Evolutionary conservation across 2,329 filamentous ascomycete genomes (phyloP), one percentile per base, ranked within the genome.

Genomic region (Stromatinia cepivora): DNA sequence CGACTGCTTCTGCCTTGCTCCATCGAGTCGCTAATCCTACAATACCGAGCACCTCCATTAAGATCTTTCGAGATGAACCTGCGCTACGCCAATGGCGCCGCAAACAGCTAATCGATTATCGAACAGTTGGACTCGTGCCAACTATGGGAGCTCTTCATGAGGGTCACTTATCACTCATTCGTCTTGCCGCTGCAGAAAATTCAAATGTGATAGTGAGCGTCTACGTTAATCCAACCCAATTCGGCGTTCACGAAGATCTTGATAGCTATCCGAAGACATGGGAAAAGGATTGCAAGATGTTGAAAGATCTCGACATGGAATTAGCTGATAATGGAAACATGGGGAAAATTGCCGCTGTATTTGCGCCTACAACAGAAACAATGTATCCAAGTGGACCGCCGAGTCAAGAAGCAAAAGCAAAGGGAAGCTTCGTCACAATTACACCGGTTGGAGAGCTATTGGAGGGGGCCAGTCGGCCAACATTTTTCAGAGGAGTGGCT

Each of bases 71-170:
- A 75, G 86, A 92, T 79, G 88, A 95, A 70, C 82, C 88, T 20
- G 83, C 87, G 15, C 83, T 97, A 65, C 91, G 92, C 52, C 80
- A 84, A 75, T 91, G 90, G 83, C 88, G 93, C 48, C 85, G 83
- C 31, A 85, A 88, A 53, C 87, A 93, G 71, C 81, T 88, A 48
- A 81, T 88, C 70, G 84, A 88, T 76, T 86, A 90, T 75, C 87
- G 90, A 69, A 89, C 89, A 57, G 89, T 99, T 70, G 93, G 91
- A 70, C 88, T 99, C 39, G 93, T 99, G 48, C 95, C 95, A 1
- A 99, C 95, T 45, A 98, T 99, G 95, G 95, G 95, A 72, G 95
- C 95, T 63, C 86, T 99, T n/a, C 95, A 99, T 80, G 87, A 89
- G 68, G 95, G 95, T 53, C 95, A 99, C 81, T 81, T 97, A 65